Evolutionary conservation across 2,329 filamentous ascomycete species (phyloP).

Genomic region (Stenocarpella maydis): DNA sequence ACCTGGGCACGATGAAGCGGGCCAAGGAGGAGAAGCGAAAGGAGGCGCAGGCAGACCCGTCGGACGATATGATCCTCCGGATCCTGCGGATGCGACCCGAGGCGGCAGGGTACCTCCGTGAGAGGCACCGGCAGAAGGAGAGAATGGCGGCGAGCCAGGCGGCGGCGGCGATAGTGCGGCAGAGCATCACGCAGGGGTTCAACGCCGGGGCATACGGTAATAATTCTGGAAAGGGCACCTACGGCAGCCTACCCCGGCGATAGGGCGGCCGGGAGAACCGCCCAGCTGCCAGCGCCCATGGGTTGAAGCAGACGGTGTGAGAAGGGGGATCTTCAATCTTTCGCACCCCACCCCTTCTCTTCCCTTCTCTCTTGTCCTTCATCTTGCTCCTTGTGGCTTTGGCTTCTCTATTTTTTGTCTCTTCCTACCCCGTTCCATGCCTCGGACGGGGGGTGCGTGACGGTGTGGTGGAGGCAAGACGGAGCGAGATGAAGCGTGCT

Average conservation of each 20-base stretch:
- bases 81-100: slow-evolving; percentile 96
- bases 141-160: slow-evolving; percentile 88
- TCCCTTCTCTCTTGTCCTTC: too few species aligned
- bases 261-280: slow-evolving; percentile 42
- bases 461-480: too few species aligned
- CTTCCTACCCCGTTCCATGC: not conserved
- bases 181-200: slow-evolving; percentile 76
- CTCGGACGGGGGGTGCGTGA: too few species aligned
- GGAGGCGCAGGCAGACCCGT: slow-evolving; percentile 94
- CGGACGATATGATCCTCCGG: slow-evolving; percentile 96
- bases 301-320: slow-evolving; percentile 7
- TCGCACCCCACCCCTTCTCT: too few species aligned
- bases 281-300: not conserved
- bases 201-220: slow-evolving; percentile 53
- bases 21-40: slow-evolving; percentile 96
- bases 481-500: not conserved
- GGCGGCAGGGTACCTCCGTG: slow-evolving; percentile 85
- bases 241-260: slow-evolving; percentile 54
- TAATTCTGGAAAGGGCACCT: slow-evolving; percentile 48
- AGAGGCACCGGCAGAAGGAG: slow-evolving; percentile 93
- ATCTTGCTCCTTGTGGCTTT: not conserved
- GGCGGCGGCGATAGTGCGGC: slow-evolving; percentile 91
- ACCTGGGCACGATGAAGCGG: slow-evolving; percentile 94
- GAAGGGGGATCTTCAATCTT: not conserved
- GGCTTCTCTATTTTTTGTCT: not conserved